Evolutionary conservation across 345 rosid species (phyloP).

Genomic region (Eucalyptus albens): DNA sequence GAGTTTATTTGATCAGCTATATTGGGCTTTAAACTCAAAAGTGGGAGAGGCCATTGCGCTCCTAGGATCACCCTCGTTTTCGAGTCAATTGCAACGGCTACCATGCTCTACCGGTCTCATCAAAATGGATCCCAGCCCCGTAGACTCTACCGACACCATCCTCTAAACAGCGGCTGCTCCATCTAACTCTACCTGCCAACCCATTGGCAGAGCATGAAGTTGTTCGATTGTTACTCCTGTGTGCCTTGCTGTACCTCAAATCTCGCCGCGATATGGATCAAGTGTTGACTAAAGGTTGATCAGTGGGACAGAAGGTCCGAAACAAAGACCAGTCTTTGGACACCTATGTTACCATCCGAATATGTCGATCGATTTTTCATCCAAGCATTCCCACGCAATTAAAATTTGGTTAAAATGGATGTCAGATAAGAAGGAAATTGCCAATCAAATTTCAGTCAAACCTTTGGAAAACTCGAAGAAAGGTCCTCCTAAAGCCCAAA

Average conservation of each 20-base stretch:
- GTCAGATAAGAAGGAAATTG: background rate
- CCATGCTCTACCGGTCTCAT: background rate
- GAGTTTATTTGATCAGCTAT: background rate
- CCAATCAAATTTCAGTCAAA: background rate
- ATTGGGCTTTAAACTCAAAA: background rate
- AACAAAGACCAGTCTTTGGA: background rate
- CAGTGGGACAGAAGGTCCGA: background rate
- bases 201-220: background rate
- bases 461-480: background rate
- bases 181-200: background rate
- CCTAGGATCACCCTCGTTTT: background rate
- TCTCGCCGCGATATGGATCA: background rate
- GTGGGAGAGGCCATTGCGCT: background rate
- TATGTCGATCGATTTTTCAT: background rate
- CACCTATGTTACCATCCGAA: background rate
- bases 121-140: background rate
- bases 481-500: background rate
- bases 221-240: background rate
- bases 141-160: background rate
- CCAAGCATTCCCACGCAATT: background rate
- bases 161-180: background rate
- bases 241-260: background rate
- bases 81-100: background rate
- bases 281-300: background rate
- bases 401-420: background rate